Evolutionary conservation across 2,329 filamentous ascomycete genomes (phyloP).

Genomic region (Arthroderma uncinatum): DNA sequence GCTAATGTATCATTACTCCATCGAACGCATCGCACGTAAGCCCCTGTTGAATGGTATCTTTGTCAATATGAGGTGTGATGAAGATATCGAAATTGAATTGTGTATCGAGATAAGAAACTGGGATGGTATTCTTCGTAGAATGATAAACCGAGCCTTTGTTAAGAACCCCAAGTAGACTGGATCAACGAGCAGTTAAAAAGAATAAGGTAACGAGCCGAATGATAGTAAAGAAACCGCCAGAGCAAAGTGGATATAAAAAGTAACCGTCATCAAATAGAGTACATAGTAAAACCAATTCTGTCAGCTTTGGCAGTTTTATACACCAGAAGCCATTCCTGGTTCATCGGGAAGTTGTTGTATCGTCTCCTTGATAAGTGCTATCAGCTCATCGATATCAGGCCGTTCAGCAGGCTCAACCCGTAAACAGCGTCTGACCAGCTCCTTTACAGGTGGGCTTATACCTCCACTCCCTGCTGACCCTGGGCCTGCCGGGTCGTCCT

Average conservation of each 20-base stretch:
- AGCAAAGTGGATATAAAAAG: not conserved
- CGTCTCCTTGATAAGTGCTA: slow-evolving; percentile 62
- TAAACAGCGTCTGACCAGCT: slow-evolving; percentile 78
- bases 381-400: slow-evolving; percentile 77
- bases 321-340: not conserved
- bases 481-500: slow-evolving; percentile 20
- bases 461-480: slow-evolving; percentile 11
- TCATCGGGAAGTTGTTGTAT: slow-evolving; percentile 38
- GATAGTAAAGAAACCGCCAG: not conserved
- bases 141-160: too few relatives aligned
- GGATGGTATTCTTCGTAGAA: too few relatives aligned
- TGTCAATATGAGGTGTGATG: too few relatives aligned
- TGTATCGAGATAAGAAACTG: too few relatives aligned
- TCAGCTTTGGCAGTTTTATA: not conserved
- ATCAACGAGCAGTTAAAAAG: too few relatives aligned
- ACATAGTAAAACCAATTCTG: not conserved
- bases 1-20: too few relatives aligned
- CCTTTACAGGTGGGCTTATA: slow-evolving; percentile 73
- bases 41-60: too few relatives aligned
- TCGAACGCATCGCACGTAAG: too few relatives aligned
- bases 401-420: slow-evolving; percentile 76
- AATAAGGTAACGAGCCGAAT: too few relatives aligned
- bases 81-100: too few relatives aligned
- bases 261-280: not conserved
- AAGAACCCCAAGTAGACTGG: too few relatives aligned